Base-by-base conservation (phyloP, 1,284 basidiomycete species). In the Marasmius sp. region DNA sequence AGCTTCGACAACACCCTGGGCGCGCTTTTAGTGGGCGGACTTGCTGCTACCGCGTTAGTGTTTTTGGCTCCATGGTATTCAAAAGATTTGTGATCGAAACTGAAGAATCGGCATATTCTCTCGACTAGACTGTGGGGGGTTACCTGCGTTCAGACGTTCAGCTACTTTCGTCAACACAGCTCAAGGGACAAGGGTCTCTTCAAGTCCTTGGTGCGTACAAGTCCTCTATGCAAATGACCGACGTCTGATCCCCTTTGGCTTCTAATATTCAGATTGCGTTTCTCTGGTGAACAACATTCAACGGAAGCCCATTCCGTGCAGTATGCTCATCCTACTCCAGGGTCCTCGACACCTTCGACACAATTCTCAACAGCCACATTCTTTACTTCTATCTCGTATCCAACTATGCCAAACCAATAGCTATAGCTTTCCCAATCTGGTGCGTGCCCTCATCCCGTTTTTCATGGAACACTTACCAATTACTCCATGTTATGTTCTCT, bases 321-420 rank as follows among this genome's bases (percentile, higher is more conserved):
- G 5, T 16, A 22, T 49, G 51, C 33, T 43, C 14, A 41, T 59
- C 33, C 9, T 38, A 61, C 37, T 52, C 43, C 61, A 85, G 84
- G 78, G 61, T 72, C 6, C 64, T 85, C 34, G 83, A 85, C 67
- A 84, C 83, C 0, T 80, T 85, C 63, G 81, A 84, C 62, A 78
- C 79, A 0, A 72, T 72, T 20, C 67, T 85, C 54, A 80, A 79
- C 54, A 73, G 75, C 53, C 82, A 86, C 66, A 76, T 83, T 65
- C 71, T 84, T 61, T 86, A 85, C 64, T 75, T 74, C 65, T 86
- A 86, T 63, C 75, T 84, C 53, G 80, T 86, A 37, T 71, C 69
- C 36, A 84, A 85, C 68, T 85, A 77, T 65, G 65, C 78, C 59
- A 79, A 81, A 61, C 77, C 78, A 5, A 5, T 70, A 4, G 77